Base-by-base conservation (phyloP, 768 basidiomycete species). In the Tylopilus plumbeoviolaceoides region DNA sequence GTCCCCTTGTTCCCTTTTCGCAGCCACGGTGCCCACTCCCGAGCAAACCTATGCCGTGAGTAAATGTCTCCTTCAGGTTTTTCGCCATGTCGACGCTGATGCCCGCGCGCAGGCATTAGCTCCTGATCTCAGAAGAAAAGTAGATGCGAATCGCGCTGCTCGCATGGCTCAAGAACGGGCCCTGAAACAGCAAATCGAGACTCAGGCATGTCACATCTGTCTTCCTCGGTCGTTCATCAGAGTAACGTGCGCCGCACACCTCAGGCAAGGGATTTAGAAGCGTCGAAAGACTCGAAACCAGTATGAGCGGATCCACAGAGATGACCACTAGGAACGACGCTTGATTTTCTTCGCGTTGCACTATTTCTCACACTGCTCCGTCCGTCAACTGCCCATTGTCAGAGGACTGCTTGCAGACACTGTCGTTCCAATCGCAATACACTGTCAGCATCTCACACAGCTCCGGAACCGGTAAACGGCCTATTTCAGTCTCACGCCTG, bases 71-170 rank as follows among this genome's bases (percentile, higher is more conserved):
- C 50, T 43, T 28, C 20, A 11, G 25, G 38, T 49, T 30, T 31
- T 39, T 23, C 40, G 39, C 27, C 21, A 11, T 30, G 27, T 27
- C 12, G 28, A 14, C 44, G 14, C 48, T 59, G 38, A 50, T 48
- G 27, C 27, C 21, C 11, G 38, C 49, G 36, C 51, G 23, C 56
- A 86, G 84, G 72, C 75, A 64, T 74, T 87, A 75, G 76, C 85
- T 20, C 85, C 85, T 56, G 83, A 84, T 70, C 66, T 86, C 55
- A 77, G 75, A 58, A 76, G 79, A 44, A 80, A 79, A 59, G 85
- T 87, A 17, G 85, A 87, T 59, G 78, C 78, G 3, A 73, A 76
- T 51, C 77, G 81, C 33, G 76, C 76, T 15, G 69, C 77, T 8
- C 76, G 85, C 28, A 58, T 77, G 11, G 75, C 77, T 4, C 73